Conservation (phyloP, 768 basidiomycete genomes). For the Suillus occidentalis region DNA sequence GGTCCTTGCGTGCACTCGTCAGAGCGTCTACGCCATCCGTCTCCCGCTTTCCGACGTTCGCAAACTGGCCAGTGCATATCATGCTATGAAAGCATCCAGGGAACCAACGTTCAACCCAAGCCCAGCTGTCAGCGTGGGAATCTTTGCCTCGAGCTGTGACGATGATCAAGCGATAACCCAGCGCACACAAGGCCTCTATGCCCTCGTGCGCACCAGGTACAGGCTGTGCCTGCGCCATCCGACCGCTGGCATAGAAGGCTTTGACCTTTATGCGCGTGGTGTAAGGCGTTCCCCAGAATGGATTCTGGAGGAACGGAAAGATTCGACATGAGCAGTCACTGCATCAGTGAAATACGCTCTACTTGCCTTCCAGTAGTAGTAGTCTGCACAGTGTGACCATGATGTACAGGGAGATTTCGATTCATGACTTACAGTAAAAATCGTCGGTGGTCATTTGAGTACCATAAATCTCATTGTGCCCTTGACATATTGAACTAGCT, state of each 20-base stretch:
- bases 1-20: slow-evolving; percentile 16
- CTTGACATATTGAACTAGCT: slow-evolving; percentile 32
- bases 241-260: slow-evolving; percentile 54
- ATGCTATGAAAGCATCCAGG: slow-evolving; percentile 61
- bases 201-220: slow-evolving; percentile 65
- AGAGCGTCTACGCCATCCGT: slow-evolving; percentile 10
- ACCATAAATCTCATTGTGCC: slow-evolving; percentile 65
- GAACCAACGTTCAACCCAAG: slow-evolving; percentile 67
- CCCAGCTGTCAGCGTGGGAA: slow-evolving; percentile 56
- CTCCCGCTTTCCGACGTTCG: slow-evolving; percentile 44
- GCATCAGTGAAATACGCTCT: neutral
- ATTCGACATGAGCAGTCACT: neutral
- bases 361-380: slow-evolving; percentile 74
- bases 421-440: slow-evolving; percentile 55
- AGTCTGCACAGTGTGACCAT: slow-evolving; percentile 41
- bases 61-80: slow-evolving; percentile 76
- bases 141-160: slow-evolving; percentile 71
- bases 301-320: slow-evolving; percentile 35
- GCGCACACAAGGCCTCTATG: slow-evolving; percentile 48
- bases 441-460: slow-evolving; percentile 54
- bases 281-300: slow-evolving; percentile 59
- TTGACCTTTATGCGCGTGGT: slow-evolving; percentile 61
- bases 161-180: slow-evolving; percentile 71
- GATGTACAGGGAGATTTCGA: neutral
- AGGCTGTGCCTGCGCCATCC: slow-evolving; percentile 47